A percentile compares a stretch with the other conserved stretches of the same genome.
phyloP scores from a whole-genome alignment of 805 yeast genomes.

The Saccharomyces jurei region DNA sequence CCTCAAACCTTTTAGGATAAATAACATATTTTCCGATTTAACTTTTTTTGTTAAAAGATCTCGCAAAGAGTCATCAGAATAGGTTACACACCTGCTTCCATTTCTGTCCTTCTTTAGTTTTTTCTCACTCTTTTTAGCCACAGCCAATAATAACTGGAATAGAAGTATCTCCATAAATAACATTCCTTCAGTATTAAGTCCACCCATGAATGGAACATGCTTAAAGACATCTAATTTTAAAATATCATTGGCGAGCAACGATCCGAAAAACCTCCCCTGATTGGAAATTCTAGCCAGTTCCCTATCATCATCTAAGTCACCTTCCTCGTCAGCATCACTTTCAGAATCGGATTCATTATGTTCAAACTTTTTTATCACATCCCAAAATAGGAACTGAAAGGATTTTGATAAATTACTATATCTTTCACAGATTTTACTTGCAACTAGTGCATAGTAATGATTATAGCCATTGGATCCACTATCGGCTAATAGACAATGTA shows the following conservation, averaged over 20 bases:
- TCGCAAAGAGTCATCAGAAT: constrained; percentile 26
- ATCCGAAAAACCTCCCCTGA: constrained; percentile 75
- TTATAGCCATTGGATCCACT: constrained; percentile 50
- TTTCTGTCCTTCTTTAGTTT: constrained; percentile 25
- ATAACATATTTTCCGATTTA: constrained; percentile 20
- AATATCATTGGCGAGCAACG: constrained; percentile 61
- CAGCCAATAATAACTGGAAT: constrained; percentile 54
- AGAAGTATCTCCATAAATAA: constrained; percentile 69
- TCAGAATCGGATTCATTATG: constrained; percentile 36
- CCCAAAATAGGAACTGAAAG: constrained; percentile 88
- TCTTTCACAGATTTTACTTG: constrained; percentile 60
- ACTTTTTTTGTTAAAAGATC: constrained; percentile 14
- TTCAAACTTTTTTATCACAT: constrained; percentile 65
- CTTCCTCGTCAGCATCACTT: constrained; percentile 26
- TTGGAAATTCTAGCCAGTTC: constrained; percentile 56
- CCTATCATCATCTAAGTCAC: constrained; percentile 43
- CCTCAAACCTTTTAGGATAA: constrained; percentile 28
- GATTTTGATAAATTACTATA: constrained; percentile 70
- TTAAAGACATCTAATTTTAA: constrained; percentile 67
- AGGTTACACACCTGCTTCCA: constrained; percentile 24
- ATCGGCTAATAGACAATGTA: constrained; percentile 83
- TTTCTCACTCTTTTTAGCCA: constrained; percentile 56
- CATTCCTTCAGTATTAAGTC: constrained; percentile 49
- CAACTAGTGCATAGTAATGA: constrained; percentile 81
- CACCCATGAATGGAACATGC: constrained; percentile 64